Base-by-base conservation (phyloP, 1,284 basidiomycete genomes). In the Sporisorium iseilematis-ciliati region DNA sequence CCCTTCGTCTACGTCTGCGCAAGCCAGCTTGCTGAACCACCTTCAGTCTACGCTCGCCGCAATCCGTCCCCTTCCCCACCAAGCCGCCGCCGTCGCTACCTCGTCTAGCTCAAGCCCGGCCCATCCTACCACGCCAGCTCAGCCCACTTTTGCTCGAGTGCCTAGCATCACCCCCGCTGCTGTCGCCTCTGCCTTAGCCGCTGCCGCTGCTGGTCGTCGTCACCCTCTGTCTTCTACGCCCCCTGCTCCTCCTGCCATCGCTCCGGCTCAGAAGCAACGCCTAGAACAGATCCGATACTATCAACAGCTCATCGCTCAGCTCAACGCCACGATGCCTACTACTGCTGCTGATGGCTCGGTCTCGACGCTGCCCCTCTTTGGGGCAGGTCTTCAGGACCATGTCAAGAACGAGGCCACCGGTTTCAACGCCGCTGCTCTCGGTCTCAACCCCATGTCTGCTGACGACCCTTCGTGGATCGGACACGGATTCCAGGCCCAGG, bases 401-500 rank as follows among this genome's bases (percentile, higher is more conserved):
- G 42, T 52, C 57, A 71, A 75, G 73, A 52, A 18, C 60, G 65
- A 71, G 21, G 5, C 43, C 12, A 1, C 56, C 41, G 73, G 64
- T 61, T 67, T 75, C 67, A 71, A 75, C 73, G 67, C 73, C 64
- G 68, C 59, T 42, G 51, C 62, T 5, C 50, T 75, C 58, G 73
- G 73, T 59, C 67, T 75, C 57, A 75, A 75, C 67, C 73, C 73
- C 58, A 75, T 75, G 73, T 75, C 73, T 63, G 73, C 73, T 57
- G 73, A 75, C 57, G 73, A 75, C 67, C 73, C 73, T 46, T 75
- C 73, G 54, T 75, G 73, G 73, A 75, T 75, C 65, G 73, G 73
- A 70, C 73, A 75, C 66, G 73, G 73, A 64, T 75, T 75, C 61
- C 73, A 75, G 67, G 73, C 67, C 23, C 61, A 66, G 49, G 67